Conservation (phyloP, 495 filamentous ascomycete genomes). For the Massariosphaeria phaeospora region DNA sequence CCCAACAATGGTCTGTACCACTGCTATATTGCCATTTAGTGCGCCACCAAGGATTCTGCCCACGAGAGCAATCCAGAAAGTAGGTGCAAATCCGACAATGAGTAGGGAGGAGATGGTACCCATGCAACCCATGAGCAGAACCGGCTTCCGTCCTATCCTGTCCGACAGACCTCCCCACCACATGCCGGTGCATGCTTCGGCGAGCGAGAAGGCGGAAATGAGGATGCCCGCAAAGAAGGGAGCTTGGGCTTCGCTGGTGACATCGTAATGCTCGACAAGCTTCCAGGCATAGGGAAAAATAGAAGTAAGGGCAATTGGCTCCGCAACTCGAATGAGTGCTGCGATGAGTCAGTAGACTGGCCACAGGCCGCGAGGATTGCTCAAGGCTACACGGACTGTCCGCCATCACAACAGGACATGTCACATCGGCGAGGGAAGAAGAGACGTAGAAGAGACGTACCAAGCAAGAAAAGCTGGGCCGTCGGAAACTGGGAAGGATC, state of each 20-base stretch:
- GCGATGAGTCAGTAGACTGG: background rate
- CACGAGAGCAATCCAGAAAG: slow-evolving; percentile 69
- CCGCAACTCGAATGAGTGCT: slow-evolving; percentile 74
- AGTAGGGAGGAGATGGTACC: slow-evolving; percentile 76
- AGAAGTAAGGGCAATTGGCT: slow-evolving; percentile 82
- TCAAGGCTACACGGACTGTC: background rate
- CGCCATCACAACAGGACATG: background rate
- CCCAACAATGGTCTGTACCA: slow-evolving; percentile 90
- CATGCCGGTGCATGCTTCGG: slow-evolving; percentile 72
- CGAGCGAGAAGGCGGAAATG: slow-evolving; percentile 76
- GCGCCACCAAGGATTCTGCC: slow-evolving; percentile 73
- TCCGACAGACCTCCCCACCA: slow-evolving; percentile 82
- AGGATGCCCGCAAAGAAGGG: slow-evolving; percentile 81
- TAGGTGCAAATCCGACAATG: slow-evolving; percentile 75
- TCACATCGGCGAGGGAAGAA: background rate
- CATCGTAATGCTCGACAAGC: slow-evolving; percentile 66
- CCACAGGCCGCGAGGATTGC: background rate
- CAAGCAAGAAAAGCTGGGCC: slow-evolving; percentile 69
- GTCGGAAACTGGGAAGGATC: slow-evolving; percentile 65
- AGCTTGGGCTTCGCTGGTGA: slow-evolving; percentile 64
- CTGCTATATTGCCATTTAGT: slow-evolving; percentile 82
- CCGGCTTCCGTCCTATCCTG: slow-evolving; percentile 75
- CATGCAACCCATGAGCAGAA: slow-evolving; percentile 70
- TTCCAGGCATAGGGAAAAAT: slow-evolving; percentile 87
- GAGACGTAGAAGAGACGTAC: slow-evolving; percentile 44